Percentiles rank a stretch among this genome's conserved stretches.
These are phyloP conservation scores for Exophiala bonariae DNA, from an alignment of 2,329 filamentous ascomycete genomes.

Conservation along the genomic window DNA sequence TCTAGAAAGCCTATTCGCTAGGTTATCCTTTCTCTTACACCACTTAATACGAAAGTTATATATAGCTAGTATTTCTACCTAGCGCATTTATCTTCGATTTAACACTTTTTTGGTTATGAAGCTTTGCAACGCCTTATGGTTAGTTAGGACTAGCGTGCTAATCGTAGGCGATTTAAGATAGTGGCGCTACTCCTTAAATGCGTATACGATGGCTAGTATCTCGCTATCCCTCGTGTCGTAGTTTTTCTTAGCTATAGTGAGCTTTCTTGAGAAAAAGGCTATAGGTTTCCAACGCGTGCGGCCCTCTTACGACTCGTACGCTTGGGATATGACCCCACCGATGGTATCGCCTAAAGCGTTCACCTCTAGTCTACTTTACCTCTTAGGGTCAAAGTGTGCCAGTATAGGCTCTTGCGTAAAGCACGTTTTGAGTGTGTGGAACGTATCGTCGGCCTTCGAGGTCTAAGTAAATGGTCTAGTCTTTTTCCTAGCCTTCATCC, in stretches of 20 bases:
- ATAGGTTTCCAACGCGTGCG: conserved; percentile 7
- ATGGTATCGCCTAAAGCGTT: conserved; percentile 24
- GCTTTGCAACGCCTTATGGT: conserved; percentile 32
- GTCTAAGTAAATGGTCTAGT: conserved; percentile 11
- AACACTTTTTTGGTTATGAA: conserved; percentile 31
- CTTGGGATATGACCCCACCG: conserved; percentile 20
- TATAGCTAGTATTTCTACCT: conserved; percentile 25
- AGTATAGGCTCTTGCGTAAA: conserved; percentile 23
- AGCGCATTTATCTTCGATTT: conserved; percentile 30
- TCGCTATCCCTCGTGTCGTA: conserved; percentile 12
- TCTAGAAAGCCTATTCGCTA: conserved; percentile 23
- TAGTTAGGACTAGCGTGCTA: conserved; percentile 8
- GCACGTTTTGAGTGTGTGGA: conserved; percentile 25
- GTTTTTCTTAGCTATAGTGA: conserved; percentile 7
- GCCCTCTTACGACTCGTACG: conserved; percentile 11
- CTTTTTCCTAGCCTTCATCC: conserved; percentile 15
- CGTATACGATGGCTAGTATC: conserved; percentile 22
- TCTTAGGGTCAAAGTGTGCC: conserved; percentile 16
- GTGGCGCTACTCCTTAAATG: conserved; percentile 29
- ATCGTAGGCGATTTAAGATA: conserved; percentile 24
- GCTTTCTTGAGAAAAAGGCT: conserved; percentile 8
- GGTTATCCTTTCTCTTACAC: conserved; percentile 11
- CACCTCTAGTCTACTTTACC: conserved; percentile 24
- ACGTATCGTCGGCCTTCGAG: conserved; percentile 15
- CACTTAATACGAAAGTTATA: conserved; percentile 32